Evolutionary conservation across 768 basidiomycete genomes (phyloP), one percentile per base, ranked within the genome.

Genomic region (Trametes coccinea): DNA sequence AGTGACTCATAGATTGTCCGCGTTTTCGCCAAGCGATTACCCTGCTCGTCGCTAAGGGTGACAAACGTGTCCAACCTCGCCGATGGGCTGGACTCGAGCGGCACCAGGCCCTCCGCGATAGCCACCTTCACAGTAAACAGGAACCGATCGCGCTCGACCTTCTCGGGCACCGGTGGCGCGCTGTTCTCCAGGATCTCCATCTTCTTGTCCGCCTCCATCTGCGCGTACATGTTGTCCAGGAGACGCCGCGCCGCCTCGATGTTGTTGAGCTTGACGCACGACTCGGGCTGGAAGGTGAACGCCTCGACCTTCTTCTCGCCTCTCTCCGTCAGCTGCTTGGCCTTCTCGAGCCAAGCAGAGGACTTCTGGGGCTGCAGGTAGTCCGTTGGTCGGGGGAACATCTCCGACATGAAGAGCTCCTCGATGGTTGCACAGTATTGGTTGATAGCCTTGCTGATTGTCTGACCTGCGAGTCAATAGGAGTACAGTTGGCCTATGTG

Each of bases 241-340:
- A 97, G 81, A 62, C 86, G 86, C 33, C 95, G 86, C 1, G 95
- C 94, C 10, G 93, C 90, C 67, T 95, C 95, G 64, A 98, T 87
- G 73, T 98, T 98, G 79, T 99, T 99, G 53, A 98, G 82, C 78
- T 98, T 98, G 72, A 99, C 92, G 70, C 95, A 98, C 0, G 93
- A 94, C 77, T 96, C 86, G 0, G 95, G 84, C 52, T 84, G 87
- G 79, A 99, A 98, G 69, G 95, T 93, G 80, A 95, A 99, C 1
- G 94, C 92, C 68, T 95, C 93, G 46, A 95, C 82, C 73, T 91
- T 95, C 80, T 92, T 95, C 74, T 98, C 95, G 47, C 88, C 88
- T 51, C 84, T 77, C 4, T 81, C 80, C 9, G 92, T 80, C 2
- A 95, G 84, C 67, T 87, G 85, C 63, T 87, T 85, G 4, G 93